These are phyloP conservation scores for Nakaseomyces kungkrabaensis DNA, from an alignment of 1,139 yeast species.

Conservation along the genomic window DNA sequence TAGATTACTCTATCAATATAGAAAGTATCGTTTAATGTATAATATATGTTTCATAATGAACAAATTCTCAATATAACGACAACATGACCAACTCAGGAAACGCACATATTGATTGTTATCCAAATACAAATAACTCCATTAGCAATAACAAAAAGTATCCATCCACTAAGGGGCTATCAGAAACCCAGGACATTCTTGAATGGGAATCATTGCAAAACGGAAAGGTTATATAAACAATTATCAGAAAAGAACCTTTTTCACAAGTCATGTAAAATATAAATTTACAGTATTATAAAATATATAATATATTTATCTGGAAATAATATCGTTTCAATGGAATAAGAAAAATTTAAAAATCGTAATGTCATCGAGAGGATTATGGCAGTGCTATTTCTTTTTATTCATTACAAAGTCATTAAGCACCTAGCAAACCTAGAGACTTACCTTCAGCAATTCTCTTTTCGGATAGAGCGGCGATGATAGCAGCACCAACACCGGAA, in stretches of 20 bases:
- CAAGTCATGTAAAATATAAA: slow-evolving; percentile 1
- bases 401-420: slow-evolving; percentile 3
- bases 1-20: slow-evolving; percentile 27
- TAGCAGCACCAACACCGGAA: slow-evolving; percentile 96
- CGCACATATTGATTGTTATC: no score
- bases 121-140: no score
- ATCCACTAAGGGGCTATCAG: no score
- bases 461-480: slow-evolving; percentile 89
- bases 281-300: neutral
- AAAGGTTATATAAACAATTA: no score
- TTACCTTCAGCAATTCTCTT: slow-evolving; percentile 60
- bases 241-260: neutral
- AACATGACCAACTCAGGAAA: no score
- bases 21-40: slow-evolving; percentile 25
- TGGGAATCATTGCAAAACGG: no score
- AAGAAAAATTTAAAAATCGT: neutral
- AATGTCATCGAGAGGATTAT: neutral
- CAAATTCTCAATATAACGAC: neutral
- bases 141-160: neutral
- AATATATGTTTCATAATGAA: neutral
- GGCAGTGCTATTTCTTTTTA: neutral
- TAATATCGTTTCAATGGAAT: slow-evolving; percentile 1
- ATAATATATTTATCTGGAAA: slow-evolving; percentile 1
- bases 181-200: no score
- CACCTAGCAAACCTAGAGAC: slow-evolving; percentile 54